phyloP scores from a whole-genome alignment of 768 basidiomycete genomes.

The Panaeolus papilionaceus region DNA sequence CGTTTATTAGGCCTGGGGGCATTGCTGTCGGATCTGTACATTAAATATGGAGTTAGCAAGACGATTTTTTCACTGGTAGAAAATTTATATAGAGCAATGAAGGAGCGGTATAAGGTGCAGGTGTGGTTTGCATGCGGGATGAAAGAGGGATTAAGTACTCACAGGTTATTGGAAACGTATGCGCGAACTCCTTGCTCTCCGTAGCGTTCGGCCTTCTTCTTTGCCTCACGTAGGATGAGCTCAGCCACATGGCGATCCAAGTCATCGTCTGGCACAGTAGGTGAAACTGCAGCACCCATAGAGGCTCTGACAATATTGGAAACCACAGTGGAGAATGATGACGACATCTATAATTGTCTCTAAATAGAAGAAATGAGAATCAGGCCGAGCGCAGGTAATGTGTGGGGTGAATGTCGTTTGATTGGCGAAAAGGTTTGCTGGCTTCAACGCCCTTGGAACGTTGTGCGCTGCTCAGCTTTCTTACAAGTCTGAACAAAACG shows the following conservation, averaged over 20 bases:
- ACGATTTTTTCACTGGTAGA: background rate
- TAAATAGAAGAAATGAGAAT: background rate
- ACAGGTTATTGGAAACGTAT: conserved; percentile 67
- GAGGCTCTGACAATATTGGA: conserved; percentile 80
- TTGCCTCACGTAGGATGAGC: conserved; percentile 91
- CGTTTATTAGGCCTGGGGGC: conserved; percentile 85
- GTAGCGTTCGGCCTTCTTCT: conserved; percentile 87
- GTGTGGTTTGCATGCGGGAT: conserved; percentile 16
- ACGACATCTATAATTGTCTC: conserved; percentile 33
- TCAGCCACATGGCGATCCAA: conserved; percentile 93
- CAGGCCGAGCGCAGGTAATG: background rate
- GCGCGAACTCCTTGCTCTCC: conserved; percentile 78
- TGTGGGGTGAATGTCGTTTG: background rate
- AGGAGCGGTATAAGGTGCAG: background rate
- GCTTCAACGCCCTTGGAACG: background rate
- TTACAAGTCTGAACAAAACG: conserved; percentile 1
- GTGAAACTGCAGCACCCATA: conserved; percentile 69
- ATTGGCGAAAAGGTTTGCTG: background rate
- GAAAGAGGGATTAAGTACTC: conserved; percentile 27
- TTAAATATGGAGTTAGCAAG: conserved; percentile 6
- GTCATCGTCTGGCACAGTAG: conserved; percentile 76
- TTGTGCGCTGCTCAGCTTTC: conserved; percentile 6
- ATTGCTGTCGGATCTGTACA: conserved; percentile 65
- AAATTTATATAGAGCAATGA: background rate
- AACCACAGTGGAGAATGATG: conserved; percentile 85